A percentile compares a stretch with the other conserved stretches of the same genome.
Conservation (phyloP, 2,329 filamentous ascomycete species). For the Colletotrichum godetiae region DNA sequence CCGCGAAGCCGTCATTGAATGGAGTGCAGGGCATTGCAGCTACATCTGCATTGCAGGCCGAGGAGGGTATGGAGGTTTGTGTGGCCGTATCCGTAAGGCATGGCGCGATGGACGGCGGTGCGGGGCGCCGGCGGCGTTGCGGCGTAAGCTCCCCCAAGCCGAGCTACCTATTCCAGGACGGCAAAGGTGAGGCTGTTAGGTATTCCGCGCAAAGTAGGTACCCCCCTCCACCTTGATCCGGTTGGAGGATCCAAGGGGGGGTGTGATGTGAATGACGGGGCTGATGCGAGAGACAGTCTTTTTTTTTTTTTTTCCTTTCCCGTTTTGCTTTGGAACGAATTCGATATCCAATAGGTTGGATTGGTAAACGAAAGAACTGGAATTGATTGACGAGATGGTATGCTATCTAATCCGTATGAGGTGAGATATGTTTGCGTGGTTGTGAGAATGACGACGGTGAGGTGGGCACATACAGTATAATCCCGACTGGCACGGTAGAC, state of each 20-base stretch:
- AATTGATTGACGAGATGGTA: too few species aligned
- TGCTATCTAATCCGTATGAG: too few species aligned
- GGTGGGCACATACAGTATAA: background rate
- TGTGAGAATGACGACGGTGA: background rate
- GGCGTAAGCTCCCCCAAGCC: constrained; percentile 8
- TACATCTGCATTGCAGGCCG: constrained; percentile 18
- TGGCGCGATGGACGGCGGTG: constrained; percentile 20
- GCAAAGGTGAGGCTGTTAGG: too few species aligned
- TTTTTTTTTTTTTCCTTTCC: too few species aligned
- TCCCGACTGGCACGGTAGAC: background rate
- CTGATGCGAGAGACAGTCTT: constrained; percentile 22
- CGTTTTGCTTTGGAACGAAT: too few species aligned
- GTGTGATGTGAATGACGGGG: background rate
- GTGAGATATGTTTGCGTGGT: too few species aligned
- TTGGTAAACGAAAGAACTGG: too few species aligned
- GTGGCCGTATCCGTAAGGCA: constrained; percentile 10
- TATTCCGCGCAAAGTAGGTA: too few species aligned
- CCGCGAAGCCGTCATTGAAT: constrained; percentile 15
- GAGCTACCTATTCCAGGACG: background rate
- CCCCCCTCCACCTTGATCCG: background rate
- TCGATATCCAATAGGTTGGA: too few species aligned
- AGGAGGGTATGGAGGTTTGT: background rate
- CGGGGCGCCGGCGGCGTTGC: background rate
- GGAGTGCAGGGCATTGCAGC: constrained; percentile 29
- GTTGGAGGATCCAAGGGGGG: background rate